Evolutionary conservation across 129 eudicot genomes (phyloP).

Genomic region (Dittrichia graveolens): DNA sequence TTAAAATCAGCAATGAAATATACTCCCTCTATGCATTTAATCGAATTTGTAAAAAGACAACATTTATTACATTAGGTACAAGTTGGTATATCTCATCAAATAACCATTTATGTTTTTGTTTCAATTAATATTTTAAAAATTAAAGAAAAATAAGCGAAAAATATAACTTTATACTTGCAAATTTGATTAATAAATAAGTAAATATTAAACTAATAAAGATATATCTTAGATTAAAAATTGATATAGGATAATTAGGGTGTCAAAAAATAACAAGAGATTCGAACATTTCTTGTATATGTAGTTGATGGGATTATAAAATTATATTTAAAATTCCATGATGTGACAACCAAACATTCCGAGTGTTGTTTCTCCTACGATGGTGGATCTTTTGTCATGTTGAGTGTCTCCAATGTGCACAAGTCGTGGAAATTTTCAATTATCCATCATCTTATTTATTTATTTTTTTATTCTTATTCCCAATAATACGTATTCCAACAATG

Average conservation of each 20-base stretch:
- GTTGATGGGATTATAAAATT: not conserved
- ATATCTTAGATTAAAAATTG: too few relatives aligned
- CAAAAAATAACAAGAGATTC: too few relatives aligned
- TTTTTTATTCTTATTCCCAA: slow-evolving; percentile 12
- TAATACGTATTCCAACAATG: slow-evolving; percentile 6
- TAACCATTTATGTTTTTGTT: not conserved
- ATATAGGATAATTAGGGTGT: too few relatives aligned
- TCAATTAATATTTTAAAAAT: not conserved
- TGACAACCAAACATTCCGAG: slow-evolving; percentile 44
- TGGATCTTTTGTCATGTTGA: slow-evolving; percentile 43
- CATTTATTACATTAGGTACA: not conserved
- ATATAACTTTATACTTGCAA: too few relatives aligned
- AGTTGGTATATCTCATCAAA: slow-evolving; percentile 1
- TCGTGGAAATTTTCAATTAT: slow-evolving; percentile 43
- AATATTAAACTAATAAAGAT: too few relatives aligned
- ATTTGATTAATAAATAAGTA: too few relatives aligned
- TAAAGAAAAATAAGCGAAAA: not conserved
- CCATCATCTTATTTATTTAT: slow-evolving; percentile 20
- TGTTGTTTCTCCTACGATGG: slow-evolving; percentile 31
- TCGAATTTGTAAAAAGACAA: not conserved
- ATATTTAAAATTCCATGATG: slow-evolving; percentile 13
- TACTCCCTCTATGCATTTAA: not conserved
- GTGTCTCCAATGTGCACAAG: slow-evolving; percentile 35
- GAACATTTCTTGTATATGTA: too few relatives aligned
- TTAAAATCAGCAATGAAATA: not conserved